A percentile compares a stretch with the other conserved stretches of the same genome.
phyloP scores from a whole-genome alignment of 2,329 filamentous ascomycete species.

The Neocucurbitaria cava region DNA sequence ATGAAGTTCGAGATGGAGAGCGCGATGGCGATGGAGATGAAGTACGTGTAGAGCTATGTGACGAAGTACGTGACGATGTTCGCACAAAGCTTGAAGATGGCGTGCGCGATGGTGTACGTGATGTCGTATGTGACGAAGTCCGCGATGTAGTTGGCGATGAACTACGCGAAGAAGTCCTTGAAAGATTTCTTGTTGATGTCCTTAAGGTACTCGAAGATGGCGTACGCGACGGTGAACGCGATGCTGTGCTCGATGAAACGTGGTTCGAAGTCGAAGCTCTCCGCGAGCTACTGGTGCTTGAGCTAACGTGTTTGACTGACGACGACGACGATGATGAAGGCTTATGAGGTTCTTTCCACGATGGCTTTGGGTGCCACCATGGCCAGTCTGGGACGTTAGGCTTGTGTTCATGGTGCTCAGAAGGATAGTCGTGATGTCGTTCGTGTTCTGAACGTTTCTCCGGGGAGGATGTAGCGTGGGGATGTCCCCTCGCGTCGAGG shows the following conservation, averaged over 20 bases:
- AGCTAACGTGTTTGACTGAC: background rate
- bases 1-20: too few species aligned
- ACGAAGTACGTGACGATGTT: too few species aligned
- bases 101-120: too few species aligned
- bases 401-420: background rate
- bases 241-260: background rate
- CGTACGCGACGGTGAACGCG: background rate
- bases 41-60: too few species aligned
- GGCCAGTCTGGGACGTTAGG: background rate
- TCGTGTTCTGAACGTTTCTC: background rate
- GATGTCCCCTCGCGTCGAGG: background rate
- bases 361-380: background rate
- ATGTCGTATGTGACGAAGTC: too few species aligned
- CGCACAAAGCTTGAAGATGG: too few species aligned
- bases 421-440: background rate
- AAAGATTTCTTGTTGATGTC: background rate
- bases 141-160: too few species aligned
- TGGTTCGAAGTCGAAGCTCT: background rate
- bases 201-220: background rate
- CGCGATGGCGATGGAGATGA: too few species aligned
- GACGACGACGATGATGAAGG: background rate
- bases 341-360: background rate
- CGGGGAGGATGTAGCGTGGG: background rate
- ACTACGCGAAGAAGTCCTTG: background rate
- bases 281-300: background rate